A percentile compares a stretch with the other conserved stretches of the same genome.
Evolutionary conservation across 306 rosid genomes (phyloP).

Genomic region (Cucumis cinereus): DNA sequence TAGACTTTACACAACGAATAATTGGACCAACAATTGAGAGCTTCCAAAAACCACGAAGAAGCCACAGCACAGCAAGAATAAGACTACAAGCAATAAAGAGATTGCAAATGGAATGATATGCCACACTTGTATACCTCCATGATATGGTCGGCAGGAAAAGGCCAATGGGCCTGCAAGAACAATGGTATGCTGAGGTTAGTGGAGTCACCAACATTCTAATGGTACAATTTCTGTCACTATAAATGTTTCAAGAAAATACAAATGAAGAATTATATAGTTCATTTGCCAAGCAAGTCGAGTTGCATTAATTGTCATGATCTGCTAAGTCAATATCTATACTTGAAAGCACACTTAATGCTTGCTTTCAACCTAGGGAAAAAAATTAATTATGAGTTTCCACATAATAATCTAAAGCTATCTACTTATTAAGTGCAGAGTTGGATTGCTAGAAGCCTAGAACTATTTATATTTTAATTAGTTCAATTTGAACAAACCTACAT

Average conservation of each 20-base stretch:
- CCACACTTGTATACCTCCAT: slow-evolving; percentile 53
- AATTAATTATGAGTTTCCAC: background rate
- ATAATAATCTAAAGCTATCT: background rate
- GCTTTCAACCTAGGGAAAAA: background rate
- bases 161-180: slow-evolving; percentile 88
- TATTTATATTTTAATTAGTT: background rate
- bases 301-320: background rate
- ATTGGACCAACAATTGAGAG: no score
- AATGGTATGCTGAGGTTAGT: slow-evolving; percentile 9
- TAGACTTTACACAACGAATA: background rate
- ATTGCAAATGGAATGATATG: background rate
- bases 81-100: background rate
- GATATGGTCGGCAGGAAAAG: slow-evolving; percentile 60
- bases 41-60: background rate
- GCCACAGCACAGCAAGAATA: background rate
- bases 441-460: background rate
- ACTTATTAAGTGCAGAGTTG: background rate
- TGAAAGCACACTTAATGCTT: background rate
- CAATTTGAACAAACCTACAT: background rate
- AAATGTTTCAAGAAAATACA: background rate
- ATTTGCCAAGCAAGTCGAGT: background rate
- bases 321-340: background rate
- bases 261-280: background rate
- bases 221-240: background rate
- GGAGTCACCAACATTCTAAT: background rate